Evolutionary conservation across 352 stramenopile species (phyloP).

Genomic region (Phytophthora crassamura): DNA sequence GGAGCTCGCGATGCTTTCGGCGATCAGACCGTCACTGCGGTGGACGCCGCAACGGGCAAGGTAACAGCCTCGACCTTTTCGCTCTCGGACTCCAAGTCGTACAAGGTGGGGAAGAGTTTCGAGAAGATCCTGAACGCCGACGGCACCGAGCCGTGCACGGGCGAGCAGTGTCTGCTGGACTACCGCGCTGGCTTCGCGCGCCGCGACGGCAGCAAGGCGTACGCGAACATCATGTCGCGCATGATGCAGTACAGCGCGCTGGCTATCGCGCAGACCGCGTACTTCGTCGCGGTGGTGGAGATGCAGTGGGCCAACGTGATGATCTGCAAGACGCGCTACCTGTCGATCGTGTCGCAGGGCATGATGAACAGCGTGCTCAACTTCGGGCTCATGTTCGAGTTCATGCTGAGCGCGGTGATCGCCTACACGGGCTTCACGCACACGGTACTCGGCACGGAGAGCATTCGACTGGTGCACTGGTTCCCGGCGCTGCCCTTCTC

Average conservation of each 20-base stretch:
- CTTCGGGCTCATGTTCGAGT: conserved; percentile 94
- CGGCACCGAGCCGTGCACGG: conserved; percentile 43
- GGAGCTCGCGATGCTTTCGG: conserved; percentile 51
- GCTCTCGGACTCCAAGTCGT: conserved; percentile 43
- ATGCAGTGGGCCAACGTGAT: conserved; percentile 93
- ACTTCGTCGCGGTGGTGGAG: conserved; percentile 87
- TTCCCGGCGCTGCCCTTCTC: conserved; percentile 91
- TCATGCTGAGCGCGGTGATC: conserved; percentile 86
- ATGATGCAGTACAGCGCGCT: conserved; percentile 90
- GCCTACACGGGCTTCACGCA: conserved; percentile 87
- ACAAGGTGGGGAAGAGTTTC: conserved; percentile 59
- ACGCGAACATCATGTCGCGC: conserved; percentile 88
- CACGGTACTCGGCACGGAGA: conserved; percentile 84
- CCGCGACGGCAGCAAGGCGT: conserved; percentile 35
- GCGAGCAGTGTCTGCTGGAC: conserved; percentile 60
- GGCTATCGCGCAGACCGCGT: conserved; percentile 85
- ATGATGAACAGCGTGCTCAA: conserved; percentile 94
- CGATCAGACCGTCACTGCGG: conserved; percentile 37
- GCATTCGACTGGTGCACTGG: conserved; percentile 92
- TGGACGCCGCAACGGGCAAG: conserved; percentile 45
- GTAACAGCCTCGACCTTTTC: conserved; percentile 34
- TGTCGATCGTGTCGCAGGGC: conserved; percentile 91
- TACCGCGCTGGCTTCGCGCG: conserved; percentile 59
- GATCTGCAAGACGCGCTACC: conserved; percentile 94
- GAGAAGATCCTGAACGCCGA: conserved; percentile 49